Evolutionary conservation across 192 early-diverging fungal genomes (phyloP), one percentile per base, ranked within the genome.

Genomic region (Coemansia sp.): DNA sequence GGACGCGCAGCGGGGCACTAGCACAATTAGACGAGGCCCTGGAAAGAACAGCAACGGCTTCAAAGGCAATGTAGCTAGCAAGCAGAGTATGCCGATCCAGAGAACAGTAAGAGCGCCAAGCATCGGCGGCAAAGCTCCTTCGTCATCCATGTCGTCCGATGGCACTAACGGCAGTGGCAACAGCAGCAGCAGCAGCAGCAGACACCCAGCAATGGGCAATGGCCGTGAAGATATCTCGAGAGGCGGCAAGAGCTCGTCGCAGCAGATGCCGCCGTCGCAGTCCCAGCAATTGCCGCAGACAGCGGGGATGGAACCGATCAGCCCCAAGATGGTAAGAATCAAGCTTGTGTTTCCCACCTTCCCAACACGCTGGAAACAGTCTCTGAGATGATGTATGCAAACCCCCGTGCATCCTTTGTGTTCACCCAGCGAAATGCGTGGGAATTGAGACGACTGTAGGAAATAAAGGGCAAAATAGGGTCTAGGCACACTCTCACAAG

Each of bases 311-410:
- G 77, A 79, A 58, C 71, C 64, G 55, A 66, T 81, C 64, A 81
- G 73, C 49, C 79, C 79, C 30, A 71, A 67, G 26, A 75, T 69
- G 79, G 79, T 64, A 75, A 72, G 78, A 2, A 49, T 45, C n/a
- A 45, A 37, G 35, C 5, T 45, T 45, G 15, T 15, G 4, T 15
- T 15, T 45, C 42, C 4, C n/a, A 5, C 37, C 28, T 49, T 59
- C 30, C 43, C n/a, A n/a, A n/a, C n/a, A n/a, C n/a, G n/a, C n/a
- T n/a, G n/a, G n/a, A n/a, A n/a, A n/a, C n/a, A n/a, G n/a, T n/a
- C n/a, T n/a, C n/a, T n/a, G n/a, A n/a, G n/a, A n/a, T n/a, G n/a
- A n/a, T n/a, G n/a, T n/a, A n/a, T n/a, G n/a, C n/a, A n/a, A n/a
- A n/a, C n/a, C n/a, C n/a, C n/a, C n/a, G n/a, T n/a, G n/a, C n/a